Percentiles rank a stretch among this genome's conserved stretches.
Conservation (phyloP, 2,329 filamentous ascomycete species). For the Stemphylium beticola region DNA sequence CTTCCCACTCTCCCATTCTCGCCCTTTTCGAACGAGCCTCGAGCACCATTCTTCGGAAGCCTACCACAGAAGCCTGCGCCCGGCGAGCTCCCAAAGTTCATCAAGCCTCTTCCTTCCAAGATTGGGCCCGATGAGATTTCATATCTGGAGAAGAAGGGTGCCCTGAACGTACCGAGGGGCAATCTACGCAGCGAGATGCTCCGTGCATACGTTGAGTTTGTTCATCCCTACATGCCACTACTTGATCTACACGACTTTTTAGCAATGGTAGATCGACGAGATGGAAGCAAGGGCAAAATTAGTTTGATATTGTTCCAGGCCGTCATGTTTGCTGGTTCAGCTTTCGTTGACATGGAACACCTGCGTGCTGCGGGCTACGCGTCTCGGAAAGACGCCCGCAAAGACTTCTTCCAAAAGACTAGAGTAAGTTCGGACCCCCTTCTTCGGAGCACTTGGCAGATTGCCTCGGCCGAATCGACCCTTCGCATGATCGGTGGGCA, state of each 20-base stretch:
- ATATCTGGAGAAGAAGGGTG: conserved; percentile 84
- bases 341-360: conserved; percentile 82
- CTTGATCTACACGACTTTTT: conserved; percentile 71
- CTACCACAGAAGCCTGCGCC: conserved; percentile 55
- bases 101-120: conserved; percentile 78
- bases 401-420: conserved; percentile 86
- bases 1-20: conserved; percentile 46
- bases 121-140: conserved; percentile 82
- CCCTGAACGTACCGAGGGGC: conserved; percentile 74
- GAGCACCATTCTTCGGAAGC: conserved; percentile 52
- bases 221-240: conserved; percentile 93
- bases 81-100: conserved; percentile 67
- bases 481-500: conserved; percentile 4
- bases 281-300: conserved; percentile 73
- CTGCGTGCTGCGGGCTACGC: conserved; percentile 78
- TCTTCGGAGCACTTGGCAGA: conserved; percentile 8
- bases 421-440: conserved; percentile 64
- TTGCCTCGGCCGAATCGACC: conserved; percentile 18
- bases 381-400: conserved; percentile 80
- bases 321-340: conserved; percentile 91
- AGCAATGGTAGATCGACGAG: conserved; percentile 65
- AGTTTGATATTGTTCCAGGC: conserved; percentile 91
- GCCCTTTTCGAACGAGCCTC: conserved; percentile 39
- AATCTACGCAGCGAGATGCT: conserved; percentile 80
- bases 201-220: conserved; percentile 83